Conservation (phyloP, 2,329 filamentous ascomycete species). For the Cladosporium sp. region DNA sequence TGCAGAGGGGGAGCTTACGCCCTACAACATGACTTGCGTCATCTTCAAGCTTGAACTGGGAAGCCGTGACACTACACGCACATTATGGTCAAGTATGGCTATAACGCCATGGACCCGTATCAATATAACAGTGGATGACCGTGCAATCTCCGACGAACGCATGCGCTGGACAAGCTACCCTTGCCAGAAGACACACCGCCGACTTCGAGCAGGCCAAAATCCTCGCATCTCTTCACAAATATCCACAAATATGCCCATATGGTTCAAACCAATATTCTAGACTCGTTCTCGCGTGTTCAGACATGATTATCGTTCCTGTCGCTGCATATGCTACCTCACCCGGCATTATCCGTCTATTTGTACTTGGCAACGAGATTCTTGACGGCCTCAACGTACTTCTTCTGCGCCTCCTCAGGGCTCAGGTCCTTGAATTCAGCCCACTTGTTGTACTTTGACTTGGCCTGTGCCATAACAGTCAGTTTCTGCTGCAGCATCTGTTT, state of each 20-base stretch:
- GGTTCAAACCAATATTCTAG: not conserved
- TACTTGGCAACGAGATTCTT: conserved; percentile 69
- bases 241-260: not conserved
- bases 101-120: not conserved
- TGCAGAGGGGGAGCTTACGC: not conserved
- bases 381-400: conserved; percentile 71
- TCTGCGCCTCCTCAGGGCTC: conserved; percentile 67
- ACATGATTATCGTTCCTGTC: not conserved
- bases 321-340: conserved; percentile 2
- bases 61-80: not conserved
- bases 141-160: not conserved
- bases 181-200: not conserved
- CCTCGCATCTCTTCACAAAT: not conserved
- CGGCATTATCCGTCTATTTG: conserved; percentile 12
- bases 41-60: not conserved
- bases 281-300: not conserved
- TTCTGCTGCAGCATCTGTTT: not conserved
- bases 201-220: not conserved
- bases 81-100: not conserved
- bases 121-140: not conserved
- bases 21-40: not conserved
- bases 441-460: conserved; percentile 74
- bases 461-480: conserved; percentile 20
- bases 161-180: not conserved
- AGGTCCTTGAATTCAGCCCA: conserved; percentile 73